Evolutionary conservation across 179 eudicot species (phyloP).

Genomic region (Silene noctiflora): DNA sequence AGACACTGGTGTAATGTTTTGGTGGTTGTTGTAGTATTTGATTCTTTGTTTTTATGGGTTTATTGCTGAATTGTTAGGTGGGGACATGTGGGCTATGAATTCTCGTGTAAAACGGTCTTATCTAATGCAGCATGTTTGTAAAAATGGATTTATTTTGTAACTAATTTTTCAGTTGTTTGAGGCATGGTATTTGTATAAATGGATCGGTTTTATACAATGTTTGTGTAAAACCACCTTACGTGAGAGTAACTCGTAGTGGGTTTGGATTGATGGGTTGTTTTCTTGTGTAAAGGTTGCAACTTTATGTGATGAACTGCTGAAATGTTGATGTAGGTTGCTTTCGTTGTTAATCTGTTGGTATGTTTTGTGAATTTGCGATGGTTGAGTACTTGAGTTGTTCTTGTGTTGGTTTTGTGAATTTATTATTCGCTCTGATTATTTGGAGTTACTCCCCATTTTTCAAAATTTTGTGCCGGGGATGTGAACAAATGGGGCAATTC

Average conservation of each 20-base stretch:
- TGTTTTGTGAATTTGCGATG: background rate
- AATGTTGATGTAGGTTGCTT: constrained; percentile 1
- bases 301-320: background rate
- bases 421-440: too few relatives aligned
- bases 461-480: background rate
- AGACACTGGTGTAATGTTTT: too few relatives aligned
- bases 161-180: too few relatives aligned
- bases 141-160: too few relatives aligned
- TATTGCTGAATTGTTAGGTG: background rate
- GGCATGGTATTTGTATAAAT: too few relatives aligned
- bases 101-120: background rate
- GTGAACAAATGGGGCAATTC: too few relatives aligned
- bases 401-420: background rate
- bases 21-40: too few relatives aligned
- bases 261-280: constrained; percentile 19
- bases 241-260: background rate
- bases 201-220: too few relatives aligned
- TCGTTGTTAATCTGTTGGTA: background rate
- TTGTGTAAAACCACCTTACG: too few relatives aligned
- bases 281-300: background rate
- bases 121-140: too few relatives aligned
- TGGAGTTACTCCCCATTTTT: background rate
- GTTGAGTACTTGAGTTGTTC: background rate
- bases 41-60: background rate
- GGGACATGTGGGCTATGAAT: background rate